phyloP scores from a whole-genome alignment of 139 green algal species.

The Chlorella sp. region DNA sequence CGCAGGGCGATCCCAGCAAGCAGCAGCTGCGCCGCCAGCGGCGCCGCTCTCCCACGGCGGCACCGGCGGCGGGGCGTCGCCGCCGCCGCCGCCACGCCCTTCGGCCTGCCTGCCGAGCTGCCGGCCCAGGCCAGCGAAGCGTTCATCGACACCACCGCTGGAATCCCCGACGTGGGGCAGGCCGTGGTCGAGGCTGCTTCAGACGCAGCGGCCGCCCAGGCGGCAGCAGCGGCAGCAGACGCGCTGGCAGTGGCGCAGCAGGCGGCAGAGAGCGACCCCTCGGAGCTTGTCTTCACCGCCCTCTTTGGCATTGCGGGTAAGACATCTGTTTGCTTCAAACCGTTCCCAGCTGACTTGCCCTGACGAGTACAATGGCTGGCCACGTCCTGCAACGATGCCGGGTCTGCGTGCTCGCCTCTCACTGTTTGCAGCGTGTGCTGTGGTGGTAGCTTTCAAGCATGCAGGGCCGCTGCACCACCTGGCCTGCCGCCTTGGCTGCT shows the following conservation, averaged over 20 bases:
- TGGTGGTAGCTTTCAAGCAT: too few species aligned
- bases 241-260: neutral
- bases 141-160: neutral
- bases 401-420: too few species aligned
- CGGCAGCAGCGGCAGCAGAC: neutral
- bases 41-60: neutral
- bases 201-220: neutral
- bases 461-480: too few species aligned
- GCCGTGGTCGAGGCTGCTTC: neutral
- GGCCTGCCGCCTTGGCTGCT: too few species aligned
- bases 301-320: slow-evolving; percentile 39
- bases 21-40: neutral
- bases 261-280: neutral
- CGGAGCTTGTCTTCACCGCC: slow-evolving; percentile 37
- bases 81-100: too few species aligned
- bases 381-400: too few species aligned
- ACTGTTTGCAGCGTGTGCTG: too few species aligned
- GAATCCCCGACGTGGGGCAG: too few species aligned
- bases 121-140: neutral
- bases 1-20: neutral
- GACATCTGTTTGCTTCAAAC: neutral
- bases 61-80: neutral
- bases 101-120: neutral
- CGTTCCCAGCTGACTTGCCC: too few species aligned
- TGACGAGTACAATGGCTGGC: too few species aligned